phyloP scores from a whole-genome alignment of 257 asterid species.

The Phtheirospermum japonicum region DNA sequence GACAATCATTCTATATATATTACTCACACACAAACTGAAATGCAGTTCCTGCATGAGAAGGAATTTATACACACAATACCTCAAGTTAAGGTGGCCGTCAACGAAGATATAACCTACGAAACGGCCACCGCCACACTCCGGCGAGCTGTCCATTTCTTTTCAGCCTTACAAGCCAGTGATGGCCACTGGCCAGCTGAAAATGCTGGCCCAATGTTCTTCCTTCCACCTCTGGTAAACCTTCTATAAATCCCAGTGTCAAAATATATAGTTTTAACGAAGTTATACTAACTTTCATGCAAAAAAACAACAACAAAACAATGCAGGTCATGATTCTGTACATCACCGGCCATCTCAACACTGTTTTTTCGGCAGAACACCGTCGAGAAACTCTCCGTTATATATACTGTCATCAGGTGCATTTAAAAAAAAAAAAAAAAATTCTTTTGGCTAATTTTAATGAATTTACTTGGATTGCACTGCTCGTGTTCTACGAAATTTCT shows the following conservation, averaged over 20 bases:
- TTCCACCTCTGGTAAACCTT: too few relatives aligned
- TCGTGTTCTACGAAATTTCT: neutral
- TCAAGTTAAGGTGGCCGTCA: slow-evolving; percentile 63
- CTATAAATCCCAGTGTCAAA: too few relatives aligned
- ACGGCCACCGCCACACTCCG: slow-evolving; percentile 51
- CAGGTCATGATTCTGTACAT: slow-evolving; percentile 65
- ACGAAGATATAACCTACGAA: slow-evolving; percentile 61
- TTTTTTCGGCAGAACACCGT: slow-evolving; percentile 55
- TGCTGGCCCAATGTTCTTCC: slow-evolving; percentile 80
- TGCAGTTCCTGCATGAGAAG: slow-evolving; percentile 66
- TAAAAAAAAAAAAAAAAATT: too few relatives aligned
- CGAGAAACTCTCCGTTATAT: slow-evolving; percentile 66
- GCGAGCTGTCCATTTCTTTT: slow-evolving; percentile 62
- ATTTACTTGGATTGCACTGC: neutral
- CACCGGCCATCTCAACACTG: slow-evolving; percentile 58
- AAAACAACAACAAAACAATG: too few relatives aligned
- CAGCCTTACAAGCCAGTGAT: slow-evolving; percentile 79
- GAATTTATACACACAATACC: slow-evolving; percentile 64
- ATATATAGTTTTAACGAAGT: too few relatives aligned
- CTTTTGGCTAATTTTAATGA: too few relatives aligned
- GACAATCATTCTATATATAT: too few relatives aligned
- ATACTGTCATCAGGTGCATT: slow-evolving; percentile 62
- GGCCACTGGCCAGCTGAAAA: slow-evolving; percentile 95
- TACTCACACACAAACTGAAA: too few relatives aligned
- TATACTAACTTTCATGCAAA: too few relatives aligned